These are phyloP conservation scores for Thelonectria olida DNA, from an alignment of 2,329 filamentous ascomycete genomes.

Conservation along the genomic window DNA sequence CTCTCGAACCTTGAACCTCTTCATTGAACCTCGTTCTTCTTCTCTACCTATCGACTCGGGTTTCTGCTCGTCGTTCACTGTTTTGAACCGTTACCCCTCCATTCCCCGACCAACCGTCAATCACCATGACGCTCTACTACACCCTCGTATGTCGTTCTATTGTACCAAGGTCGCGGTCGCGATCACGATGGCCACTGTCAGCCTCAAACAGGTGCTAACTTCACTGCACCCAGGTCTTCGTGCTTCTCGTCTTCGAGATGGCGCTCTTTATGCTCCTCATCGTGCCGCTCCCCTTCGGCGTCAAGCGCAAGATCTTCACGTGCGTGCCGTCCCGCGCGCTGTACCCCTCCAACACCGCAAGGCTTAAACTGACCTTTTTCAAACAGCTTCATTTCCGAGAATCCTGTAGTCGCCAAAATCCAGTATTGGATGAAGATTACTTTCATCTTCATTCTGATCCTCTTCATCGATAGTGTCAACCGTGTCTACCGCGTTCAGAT, in stretches of 20 bases:
- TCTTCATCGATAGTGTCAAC: slow-evolving; percentile 96
- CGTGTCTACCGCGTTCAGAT: slow-evolving; percentile 96
- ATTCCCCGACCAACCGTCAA: slow-evolving; percentile 39
- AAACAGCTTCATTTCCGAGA: slow-evolving; percentile 89
- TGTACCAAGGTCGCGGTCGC: neutral
- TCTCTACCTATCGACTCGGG: neutral
- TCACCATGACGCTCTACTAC: slow-evolving; percentile 68
- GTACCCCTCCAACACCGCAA: neutral
- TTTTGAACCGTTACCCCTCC: slow-evolving; percentile 31
- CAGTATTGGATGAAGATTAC: slow-evolving; percentile 99
- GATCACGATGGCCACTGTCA: neutral
- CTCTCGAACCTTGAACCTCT: neutral
- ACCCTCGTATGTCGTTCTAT: slow-evolving; percentile 54
- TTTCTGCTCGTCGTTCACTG: slow-evolving; percentile 1
- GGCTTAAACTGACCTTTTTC: slow-evolving; percentile 11
- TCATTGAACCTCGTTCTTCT: neutral
- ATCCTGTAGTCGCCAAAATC: slow-evolving; percentile 83
- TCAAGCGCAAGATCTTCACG: slow-evolving; percentile 86
- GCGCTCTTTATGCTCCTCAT: slow-evolving; percentile 80
- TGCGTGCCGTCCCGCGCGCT: slow-evolving; percentile 48
- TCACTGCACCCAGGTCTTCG: slow-evolving; percentile 72
- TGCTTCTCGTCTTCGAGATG: slow-evolving; percentile 86
- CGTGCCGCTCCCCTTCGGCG: slow-evolving; percentile 86
- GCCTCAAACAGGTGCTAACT: slow-evolving; percentile 20
- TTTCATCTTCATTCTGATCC: slow-evolving; percentile 98